phyloP scores from a whole-genome alignment of 2,329 filamentous ascomycete genomes.

The Falciphora oryzae region DNA sequence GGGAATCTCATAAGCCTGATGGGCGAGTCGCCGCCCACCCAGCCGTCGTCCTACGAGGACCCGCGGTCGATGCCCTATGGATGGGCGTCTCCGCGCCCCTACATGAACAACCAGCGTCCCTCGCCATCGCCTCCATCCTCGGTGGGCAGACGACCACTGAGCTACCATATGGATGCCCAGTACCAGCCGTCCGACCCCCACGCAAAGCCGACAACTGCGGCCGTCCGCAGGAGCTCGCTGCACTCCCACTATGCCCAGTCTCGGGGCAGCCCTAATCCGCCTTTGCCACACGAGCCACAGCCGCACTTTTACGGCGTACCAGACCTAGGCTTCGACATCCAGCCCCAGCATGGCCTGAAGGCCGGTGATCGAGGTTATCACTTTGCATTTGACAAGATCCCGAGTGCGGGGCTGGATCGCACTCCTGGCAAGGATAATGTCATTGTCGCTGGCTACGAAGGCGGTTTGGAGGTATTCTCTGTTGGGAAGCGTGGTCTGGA shows the following conservation, averaged over 20 bases:
- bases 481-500: constrained; percentile 68
- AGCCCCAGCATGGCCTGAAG: constrained; percentile 46
- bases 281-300: constrained; percentile 69
- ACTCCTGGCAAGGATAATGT: constrained; percentile 52
- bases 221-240: constrained; percentile 40
- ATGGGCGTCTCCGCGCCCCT: constrained; percentile 41
- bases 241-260: constrained; percentile 45
- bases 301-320: constrained; percentile 72
- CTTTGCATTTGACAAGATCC: constrained; percentile 73
- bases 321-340: constrained; percentile 59
- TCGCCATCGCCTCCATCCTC: constrained; percentile 38
- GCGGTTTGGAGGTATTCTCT: constrained; percentile 68
- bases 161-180: constrained; percentile 47
- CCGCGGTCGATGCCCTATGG: constrained; percentile 35
- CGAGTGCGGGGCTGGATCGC: constrained; percentile 32
- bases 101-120: constrained; percentile 37
- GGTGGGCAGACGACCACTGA: constrained; percentile 40
- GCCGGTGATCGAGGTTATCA: constrained; percentile 68
- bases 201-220: constrained; percentile 29
- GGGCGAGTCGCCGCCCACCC: constrained; percentile 47
- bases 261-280: constrained; percentile 47
- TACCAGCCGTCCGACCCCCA: constrained; percentile 36
- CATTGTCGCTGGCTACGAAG: constrained; percentile 72
- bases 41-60: constrained; percentile 47
- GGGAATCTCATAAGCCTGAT: constrained; percentile 45